phyloP scores from a whole-genome alignment of 306 rosid genomes.

The Prosopis cineraria region DNA sequence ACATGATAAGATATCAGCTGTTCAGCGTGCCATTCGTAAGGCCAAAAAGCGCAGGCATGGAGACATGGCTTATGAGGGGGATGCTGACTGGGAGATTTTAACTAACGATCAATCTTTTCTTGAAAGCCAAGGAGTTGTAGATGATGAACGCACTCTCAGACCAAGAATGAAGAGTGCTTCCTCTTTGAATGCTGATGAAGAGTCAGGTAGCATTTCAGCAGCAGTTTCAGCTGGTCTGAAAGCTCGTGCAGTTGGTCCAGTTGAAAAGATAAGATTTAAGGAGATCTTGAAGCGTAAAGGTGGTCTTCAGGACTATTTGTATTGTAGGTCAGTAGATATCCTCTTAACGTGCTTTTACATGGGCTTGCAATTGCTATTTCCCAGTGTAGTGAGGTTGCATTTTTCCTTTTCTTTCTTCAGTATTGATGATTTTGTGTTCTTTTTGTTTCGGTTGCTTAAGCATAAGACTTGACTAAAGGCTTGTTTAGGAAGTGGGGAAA shows the following conservation, averaged over 20 bases:
- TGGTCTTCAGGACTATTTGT: conserved; percentile 91
- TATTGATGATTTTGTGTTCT: conserved; percentile 31
- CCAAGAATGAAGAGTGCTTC: conserved; percentile 59
- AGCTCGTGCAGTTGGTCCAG: conserved; percentile 79
- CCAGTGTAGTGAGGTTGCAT: conserved; percentile 22
- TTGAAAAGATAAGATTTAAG: conserved; percentile 93
- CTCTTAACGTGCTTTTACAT: conserved; percentile 33
- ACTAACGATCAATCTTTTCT: conserved; percentile 51
- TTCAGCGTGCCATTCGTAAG: conserved; percentile 57
- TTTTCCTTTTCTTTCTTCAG: conserved; percentile 19
- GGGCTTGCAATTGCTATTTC: conserved; percentile 37
- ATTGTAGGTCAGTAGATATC: conserved; percentile 73
- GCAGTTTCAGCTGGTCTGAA: conserved; percentile 96
- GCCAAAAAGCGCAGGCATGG: conserved; percentile 75
- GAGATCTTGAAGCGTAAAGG: conserved; percentile 93
- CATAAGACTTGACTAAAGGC: conserved; percentile 10
- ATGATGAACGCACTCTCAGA: conserved; percentile 51
- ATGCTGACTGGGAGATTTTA: conserved; percentile 91
- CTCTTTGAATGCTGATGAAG: conserved; percentile 58
- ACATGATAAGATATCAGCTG: conserved; percentile 53
- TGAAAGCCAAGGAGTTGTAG: conserved; percentile 48
- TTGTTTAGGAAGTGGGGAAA: not conserved
- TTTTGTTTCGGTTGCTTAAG: conserved; percentile 24
- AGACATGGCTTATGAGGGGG: conserved; percentile 99
- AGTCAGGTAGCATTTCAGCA: conserved; percentile 74